Evolutionary conservation across 495 filamentous ascomycete species (phyloP), one percentile per base, ranked within the genome.

Genomic region (Polyplosphaeria fusca): DNA sequence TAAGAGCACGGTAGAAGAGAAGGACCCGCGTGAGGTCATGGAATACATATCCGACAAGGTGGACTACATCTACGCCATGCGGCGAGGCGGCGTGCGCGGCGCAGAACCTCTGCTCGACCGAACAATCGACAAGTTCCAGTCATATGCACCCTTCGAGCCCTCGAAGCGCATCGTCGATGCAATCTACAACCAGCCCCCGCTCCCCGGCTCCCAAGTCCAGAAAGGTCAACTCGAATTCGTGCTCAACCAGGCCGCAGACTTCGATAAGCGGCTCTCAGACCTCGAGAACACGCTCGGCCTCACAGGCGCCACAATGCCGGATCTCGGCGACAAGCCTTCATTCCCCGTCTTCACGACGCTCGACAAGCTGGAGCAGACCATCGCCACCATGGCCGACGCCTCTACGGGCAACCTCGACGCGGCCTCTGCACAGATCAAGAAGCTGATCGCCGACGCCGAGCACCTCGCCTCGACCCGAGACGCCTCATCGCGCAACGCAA

Each of bases 221-320:
- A 41, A 23, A 13, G 16, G 25, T 9, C 62, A 67, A 37, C 41
- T 55, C 13, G 55, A 52, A 12, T 49, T 52, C 18, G 58, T 61
- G 19, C 78, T 96, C 12, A 81, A 85, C 18, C 87, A 88, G 65
- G 88, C 89, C 4, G 88, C 91, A 22, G 87, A 92, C 52, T 95
- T 97, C 57, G 93, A 96, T 67, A 75, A 79, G 27, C 84, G 93
- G 3, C 77, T 99, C 2, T 74, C 85, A 0, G 65, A 85, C 5
- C 75, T 99, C 27, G 93, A 99, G 72, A 83, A 82, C 45, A 80
- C 84, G 1, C 81, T 97, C 42, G 94, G 94, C 14, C 78, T 96
- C 37, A 84, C 80, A 12, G 83, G 81, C 12, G 78, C 83, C 4
- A 77, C 80, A 3, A 80, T 88, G 58, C 79, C 86, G 5, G 81